Percentiles rank a stretch among this genome's conserved stretches.
phyloP scores from a whole-genome alignment of 2,329 filamentous ascomycete genomes.

The Westerdykella aurantiaca region DNA sequence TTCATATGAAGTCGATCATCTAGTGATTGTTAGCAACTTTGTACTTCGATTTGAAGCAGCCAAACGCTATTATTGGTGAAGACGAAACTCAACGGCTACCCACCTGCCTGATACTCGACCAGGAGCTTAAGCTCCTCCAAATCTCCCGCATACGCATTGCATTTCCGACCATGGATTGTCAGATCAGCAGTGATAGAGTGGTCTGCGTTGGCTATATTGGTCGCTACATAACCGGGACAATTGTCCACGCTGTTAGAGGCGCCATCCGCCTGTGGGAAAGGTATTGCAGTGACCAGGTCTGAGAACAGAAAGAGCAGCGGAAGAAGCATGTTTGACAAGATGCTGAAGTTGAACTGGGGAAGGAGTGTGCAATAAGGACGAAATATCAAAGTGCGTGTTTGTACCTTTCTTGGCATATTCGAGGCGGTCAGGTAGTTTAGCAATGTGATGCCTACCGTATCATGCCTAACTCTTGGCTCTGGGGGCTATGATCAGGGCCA shows the following conservation, averaged over 20 bases:
- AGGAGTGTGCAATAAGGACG: background rate
- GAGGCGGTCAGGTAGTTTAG: background rate
- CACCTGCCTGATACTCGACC: conserved; percentile 58
- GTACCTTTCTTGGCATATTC: background rate
- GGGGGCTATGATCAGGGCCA: too few relatives aligned
- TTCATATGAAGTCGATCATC: conserved; percentile 67
- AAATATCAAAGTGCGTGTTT: background rate
- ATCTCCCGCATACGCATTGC: conserved; percentile 56
- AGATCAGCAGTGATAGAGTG: conserved; percentile 64
- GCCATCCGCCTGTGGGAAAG: background rate
- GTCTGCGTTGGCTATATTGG: conserved; percentile 50
- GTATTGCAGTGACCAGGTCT: conserved; percentile 1
- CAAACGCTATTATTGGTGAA: too few relatives aligned
- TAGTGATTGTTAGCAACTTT: conserved; percentile 20
- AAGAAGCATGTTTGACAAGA: background rate
- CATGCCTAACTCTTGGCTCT: background rate
- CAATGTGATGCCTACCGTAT: background rate
- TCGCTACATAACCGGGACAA: conserved; percentile 65
- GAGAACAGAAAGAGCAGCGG: background rate
- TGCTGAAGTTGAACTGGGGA: background rate
- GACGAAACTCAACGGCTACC: conserved; percentile 6
- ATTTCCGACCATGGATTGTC: conserved; percentile 60
- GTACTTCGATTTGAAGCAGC: background rate
- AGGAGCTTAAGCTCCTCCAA: conserved; percentile 51
- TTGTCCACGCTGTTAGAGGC: conserved; percentile 8